These are phyloP conservation scores for Penicillium odoratum DNA, from an alignment of 495 filamentous ascomycete genomes.

Conservation along the genomic window DNA sequence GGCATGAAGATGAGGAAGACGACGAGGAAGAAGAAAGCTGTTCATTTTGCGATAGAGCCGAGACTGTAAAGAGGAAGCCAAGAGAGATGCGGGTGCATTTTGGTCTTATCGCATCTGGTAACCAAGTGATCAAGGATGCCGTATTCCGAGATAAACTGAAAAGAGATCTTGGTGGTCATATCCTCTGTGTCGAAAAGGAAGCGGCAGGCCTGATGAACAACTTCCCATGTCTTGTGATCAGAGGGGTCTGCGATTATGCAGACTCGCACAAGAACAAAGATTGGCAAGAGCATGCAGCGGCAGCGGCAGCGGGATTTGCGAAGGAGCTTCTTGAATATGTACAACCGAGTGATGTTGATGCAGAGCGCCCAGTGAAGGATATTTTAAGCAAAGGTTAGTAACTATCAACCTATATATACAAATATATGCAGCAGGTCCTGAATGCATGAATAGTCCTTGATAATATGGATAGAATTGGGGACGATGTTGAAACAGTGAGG, in stretches of 20 bases:
- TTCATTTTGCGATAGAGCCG: too few relatives aligned
- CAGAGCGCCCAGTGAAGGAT: background rate
- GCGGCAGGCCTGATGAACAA: constrained; percentile 9
- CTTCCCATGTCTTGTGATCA: constrained; percentile 12
- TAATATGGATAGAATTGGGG: background rate
- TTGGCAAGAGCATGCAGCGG: constrained; percentile 30
- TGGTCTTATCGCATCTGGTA: constrained; percentile 6
- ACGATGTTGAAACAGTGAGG: background rate
- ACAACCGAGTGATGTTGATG: background rate
- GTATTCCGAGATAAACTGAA: background rate
- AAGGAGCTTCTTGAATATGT: background rate
- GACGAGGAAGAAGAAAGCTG: too few relatives aligned
- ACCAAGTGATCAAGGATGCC: constrained; percentile 7
- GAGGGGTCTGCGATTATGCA: constrained; percentile 29
- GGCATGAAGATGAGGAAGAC: too few relatives aligned
- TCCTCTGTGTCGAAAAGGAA: constrained; percentile 10
- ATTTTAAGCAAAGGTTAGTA: background rate
- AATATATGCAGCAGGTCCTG: too few relatives aligned
- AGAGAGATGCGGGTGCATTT: constrained; percentile 1
- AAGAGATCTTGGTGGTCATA: background rate
- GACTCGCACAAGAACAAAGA: constrained; percentile 29
- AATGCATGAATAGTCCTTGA: too few relatives aligned
- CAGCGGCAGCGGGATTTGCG: constrained; percentile 18
- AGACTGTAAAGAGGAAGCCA: background rate
- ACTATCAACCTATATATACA: background rate